These are phyloP conservation scores for Penicillium paradoxum DNA, from an alignment of 495 filamentous ascomycete species.

Conservation along the genomic window DNA sequence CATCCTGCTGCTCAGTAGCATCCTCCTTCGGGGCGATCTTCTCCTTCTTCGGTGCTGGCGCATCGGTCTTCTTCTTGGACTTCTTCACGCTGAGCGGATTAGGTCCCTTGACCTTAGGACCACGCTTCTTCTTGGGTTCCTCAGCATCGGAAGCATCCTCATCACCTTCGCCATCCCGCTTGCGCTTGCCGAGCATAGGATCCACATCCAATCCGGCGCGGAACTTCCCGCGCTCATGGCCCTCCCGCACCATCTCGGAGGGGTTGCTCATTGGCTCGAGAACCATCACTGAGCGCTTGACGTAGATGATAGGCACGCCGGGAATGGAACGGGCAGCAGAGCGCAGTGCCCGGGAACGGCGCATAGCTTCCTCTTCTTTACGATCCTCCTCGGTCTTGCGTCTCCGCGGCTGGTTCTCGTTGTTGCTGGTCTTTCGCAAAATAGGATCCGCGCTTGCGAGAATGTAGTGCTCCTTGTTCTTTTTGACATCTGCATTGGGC, in stretches of 20 bases:
- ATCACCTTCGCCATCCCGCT: conserved; percentile 32
- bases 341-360: conserved; percentile 33
- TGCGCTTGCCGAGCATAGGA: conserved; percentile 35
- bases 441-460: conserved; percentile 62
- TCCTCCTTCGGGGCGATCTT: conserved; percentile 14
- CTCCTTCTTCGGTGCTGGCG: conserved; percentile 15
- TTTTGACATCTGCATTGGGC: conserved; percentile 51
- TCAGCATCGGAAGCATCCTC: conserved; percentile 37
- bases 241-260: conserved; percentile 57
- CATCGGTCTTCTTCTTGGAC: conserved; percentile 49
- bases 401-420: conserved; percentile 20
- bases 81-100: conserved; percentile 93
- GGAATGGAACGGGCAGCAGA: conserved; percentile 42
- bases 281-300: conserved; percentile 82
- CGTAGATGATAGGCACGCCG: conserved; percentile 77
- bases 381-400: conserved; percentile 25
- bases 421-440: conserved; percentile 21
- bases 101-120: conserved; percentile 68
- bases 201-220: conserved; percentile 58
- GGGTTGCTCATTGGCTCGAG: conserved; percentile 77
- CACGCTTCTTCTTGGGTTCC: conserved; percentile 51
- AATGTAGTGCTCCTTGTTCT: conserved; percentile 88
- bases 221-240: conserved; percentile 72
- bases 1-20: conserved; percentile 17
- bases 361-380: conserved; percentile 33